phyloP scores from a whole-genome alignment of 2,329 filamentous ascomycete species.

The Tolypocladium capitatum region DNA sequence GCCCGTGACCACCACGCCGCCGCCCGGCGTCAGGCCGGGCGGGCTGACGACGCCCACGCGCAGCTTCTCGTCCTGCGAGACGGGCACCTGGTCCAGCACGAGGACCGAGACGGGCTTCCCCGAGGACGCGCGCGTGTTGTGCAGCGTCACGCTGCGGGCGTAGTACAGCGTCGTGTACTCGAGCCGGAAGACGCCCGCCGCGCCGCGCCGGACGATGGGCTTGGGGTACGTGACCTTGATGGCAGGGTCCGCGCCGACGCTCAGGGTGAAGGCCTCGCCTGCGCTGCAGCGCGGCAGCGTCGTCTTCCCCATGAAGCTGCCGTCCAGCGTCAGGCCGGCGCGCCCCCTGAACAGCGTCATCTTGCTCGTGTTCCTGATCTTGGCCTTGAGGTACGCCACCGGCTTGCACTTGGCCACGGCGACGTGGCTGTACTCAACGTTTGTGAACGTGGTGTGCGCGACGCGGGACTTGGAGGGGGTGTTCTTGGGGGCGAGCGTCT shows the following conservation, averaged over 20 bases:
- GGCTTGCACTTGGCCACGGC: constrained; percentile 43
- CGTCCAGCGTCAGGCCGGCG: constrained; percentile 42
- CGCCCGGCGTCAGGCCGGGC: constrained; percentile 26
- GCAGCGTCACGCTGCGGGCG: constrained; percentile 29
- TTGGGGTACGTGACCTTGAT: constrained; percentile 39
- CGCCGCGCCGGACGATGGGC: constrained; percentile 35
- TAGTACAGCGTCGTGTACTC: constrained; percentile 32
- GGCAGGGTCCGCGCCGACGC: constrained; percentile 42
- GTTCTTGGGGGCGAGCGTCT: constrained; percentile 35
- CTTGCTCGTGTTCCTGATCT: constrained; percentile 35
- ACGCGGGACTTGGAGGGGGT: constrained; percentile 40
- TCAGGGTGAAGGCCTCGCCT: constrained; percentile 35
- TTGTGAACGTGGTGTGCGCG: constrained; percentile 32
- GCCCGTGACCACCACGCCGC: constrained; percentile 21
- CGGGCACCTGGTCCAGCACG: constrained; percentile 43
- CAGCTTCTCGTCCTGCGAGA: constrained; percentile 43
- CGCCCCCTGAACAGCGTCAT: constrained; percentile 39
- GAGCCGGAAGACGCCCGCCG: constrained; percentile 35
- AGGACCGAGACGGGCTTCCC: constrained; percentile 27
- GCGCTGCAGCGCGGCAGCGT: constrained; percentile 37
- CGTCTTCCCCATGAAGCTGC: constrained; percentile 41
- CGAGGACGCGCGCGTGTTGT: constrained; percentile 29
- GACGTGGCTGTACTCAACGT: constrained; percentile 37
- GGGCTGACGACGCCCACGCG: constrained; percentile 34
- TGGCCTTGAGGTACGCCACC: constrained; percentile 41